Evolutionary conservation across 139 green algal genomes (phyloP), one percentile per base, ranked within the genome.

Genomic region (Eudorina sp.): DNA sequence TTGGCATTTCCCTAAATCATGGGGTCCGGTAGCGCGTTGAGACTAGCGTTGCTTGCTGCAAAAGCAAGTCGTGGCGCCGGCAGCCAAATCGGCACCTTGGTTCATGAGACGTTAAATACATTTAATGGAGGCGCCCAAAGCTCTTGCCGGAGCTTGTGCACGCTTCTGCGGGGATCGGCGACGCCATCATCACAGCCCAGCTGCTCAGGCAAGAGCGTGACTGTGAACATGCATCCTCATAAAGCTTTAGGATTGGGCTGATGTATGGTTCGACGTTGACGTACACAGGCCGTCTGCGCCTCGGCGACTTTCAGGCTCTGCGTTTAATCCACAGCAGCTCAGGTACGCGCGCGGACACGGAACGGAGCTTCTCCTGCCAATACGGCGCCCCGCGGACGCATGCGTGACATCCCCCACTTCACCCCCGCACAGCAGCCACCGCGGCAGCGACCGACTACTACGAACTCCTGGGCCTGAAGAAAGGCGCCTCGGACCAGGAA

Each of bases 381-480:
- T n/a, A n/a, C n/a, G n/a, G n/a, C n/a, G n/a, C n/a, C n/a, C n/a
- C n/a, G n/a, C n/a, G n/a, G n/a, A n/a, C n/a, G n/a, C n/a, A n/a
- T n/a, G n/a, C n/a, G n/a, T n/a, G n/a, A n/a, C n/a, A n/a, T n/a
- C n/a, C n/a, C n/a, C n/a, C 31, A 55, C 70, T 36, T 79, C 16
- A 19, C 19, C 21, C 21, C 38, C 70, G 19, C 70, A 11, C 43
- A 5, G 45, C 73, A 62, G 45, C 73, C 45, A 81, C 75, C 51
- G 82, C 82, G 0, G 46, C 64, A n/a, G n/a, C n/a, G 6, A 78
- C 58, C 29, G 94, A 98, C 64, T 99, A 96, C 75, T 99, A 99
- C 75, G 92, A 96, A 4, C 74, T 97, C 0, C 92, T 99, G 48
- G 96, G 96, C 0, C 90, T 98, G 14, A 25, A 87, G 0, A 86